phyloP scores from a whole-genome alignment of 2,329 filamentous ascomycete species.

The Lachnellula subtilissima region DNA sequence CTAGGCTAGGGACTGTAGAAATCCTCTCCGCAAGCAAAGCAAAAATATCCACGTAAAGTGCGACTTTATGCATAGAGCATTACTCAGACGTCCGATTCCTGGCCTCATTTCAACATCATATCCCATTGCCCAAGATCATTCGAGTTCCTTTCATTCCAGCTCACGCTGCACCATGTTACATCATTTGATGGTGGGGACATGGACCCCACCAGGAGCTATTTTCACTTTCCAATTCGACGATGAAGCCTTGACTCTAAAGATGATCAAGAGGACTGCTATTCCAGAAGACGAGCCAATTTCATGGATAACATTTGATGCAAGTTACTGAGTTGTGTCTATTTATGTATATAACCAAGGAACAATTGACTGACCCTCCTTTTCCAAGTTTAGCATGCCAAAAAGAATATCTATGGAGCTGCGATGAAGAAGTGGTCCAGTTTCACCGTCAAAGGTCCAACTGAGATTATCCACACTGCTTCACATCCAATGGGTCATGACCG shows the following conservation, averaged over 20 bases:
- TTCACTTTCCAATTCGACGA: slow-evolving; percentile 88
- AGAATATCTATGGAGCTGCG: slow-evolving; percentile 81
- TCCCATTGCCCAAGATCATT: background rate
- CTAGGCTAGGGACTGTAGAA: too few species aligned
- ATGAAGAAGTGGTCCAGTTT: slow-evolving; percentile 95
- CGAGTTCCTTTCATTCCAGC: background rate
- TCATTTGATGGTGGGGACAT: slow-evolving; percentile 88
- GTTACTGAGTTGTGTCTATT: slow-evolving; percentile 27
- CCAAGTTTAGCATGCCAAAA: slow-evolving; percentile 62
- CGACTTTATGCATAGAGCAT: background rate
- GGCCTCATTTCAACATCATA: background rate
- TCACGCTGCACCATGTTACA: slow-evolving; percentile 61
- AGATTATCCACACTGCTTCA: slow-evolving; percentile 70
- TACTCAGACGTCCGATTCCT: background rate
- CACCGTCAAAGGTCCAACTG: slow-evolving; percentile 66
- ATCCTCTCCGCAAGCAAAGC: too few species aligned
- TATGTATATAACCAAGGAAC: too few species aligned
- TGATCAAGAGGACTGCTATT: slow-evolving; percentile 78
- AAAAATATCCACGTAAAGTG: too few species aligned
- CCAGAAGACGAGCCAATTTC: slow-evolving; percentile 82
- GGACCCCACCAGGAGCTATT: slow-evolving; percentile 84
- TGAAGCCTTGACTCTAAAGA: slow-evolving; percentile 65
- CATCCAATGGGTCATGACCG: slow-evolving; percentile 72
- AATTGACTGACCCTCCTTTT: background rate
- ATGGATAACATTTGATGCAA: slow-evolving; percentile 87